phyloP scores from a whole-genome alignment of 2,329 filamentous ascomycete species.

The Diatrype stigma region DNA sequence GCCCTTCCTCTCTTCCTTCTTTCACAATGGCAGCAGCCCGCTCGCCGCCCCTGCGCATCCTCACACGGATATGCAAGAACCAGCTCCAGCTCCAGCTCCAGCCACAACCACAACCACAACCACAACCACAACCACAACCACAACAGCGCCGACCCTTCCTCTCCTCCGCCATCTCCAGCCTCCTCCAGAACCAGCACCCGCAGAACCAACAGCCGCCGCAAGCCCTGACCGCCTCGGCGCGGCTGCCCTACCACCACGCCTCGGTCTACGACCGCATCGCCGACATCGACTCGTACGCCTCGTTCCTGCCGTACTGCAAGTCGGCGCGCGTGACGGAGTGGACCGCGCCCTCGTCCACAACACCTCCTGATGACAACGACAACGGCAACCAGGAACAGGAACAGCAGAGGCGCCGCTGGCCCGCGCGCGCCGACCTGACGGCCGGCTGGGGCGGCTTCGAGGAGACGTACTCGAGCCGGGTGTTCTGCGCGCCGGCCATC shows the following conservation, averaged over 20 bases:
- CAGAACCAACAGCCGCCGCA: conserved; percentile 38
- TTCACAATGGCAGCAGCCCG: background rate
- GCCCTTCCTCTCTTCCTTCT: background rate
- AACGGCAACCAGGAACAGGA: conserved; percentile 17
- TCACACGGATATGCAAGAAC: background rate
- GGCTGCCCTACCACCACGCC: conserved; percentile 66
- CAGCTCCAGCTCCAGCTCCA: no score
- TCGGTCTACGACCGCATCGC: conserved; percentile 82
- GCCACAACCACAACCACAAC: background rate
- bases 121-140: background rate
- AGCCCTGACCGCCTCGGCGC: conserved; percentile 67
- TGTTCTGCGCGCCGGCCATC: conserved; percentile 69
- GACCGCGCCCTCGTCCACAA: conserved; percentile 41
- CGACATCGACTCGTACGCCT: conserved; percentile 78
- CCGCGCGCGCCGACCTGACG: conserved; percentile 71
- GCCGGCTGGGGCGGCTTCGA: conserved; percentile 82
- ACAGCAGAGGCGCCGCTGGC: conserved; percentile 51
- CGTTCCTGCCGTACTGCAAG: conserved; percentile 90
- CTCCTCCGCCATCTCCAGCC: conserved; percentile 1
- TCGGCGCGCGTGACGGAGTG: conserved; percentile 72
- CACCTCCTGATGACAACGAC: conserved; percentile 1
- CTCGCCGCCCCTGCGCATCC: background rate
- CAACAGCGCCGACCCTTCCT: background rate
- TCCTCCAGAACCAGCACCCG: conserved; percentile 15
- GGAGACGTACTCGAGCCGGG: conserved; percentile 75